Base-by-base conservation (phyloP, 176 grass and related monocot species). In the Bromus sterilis region DNA sequence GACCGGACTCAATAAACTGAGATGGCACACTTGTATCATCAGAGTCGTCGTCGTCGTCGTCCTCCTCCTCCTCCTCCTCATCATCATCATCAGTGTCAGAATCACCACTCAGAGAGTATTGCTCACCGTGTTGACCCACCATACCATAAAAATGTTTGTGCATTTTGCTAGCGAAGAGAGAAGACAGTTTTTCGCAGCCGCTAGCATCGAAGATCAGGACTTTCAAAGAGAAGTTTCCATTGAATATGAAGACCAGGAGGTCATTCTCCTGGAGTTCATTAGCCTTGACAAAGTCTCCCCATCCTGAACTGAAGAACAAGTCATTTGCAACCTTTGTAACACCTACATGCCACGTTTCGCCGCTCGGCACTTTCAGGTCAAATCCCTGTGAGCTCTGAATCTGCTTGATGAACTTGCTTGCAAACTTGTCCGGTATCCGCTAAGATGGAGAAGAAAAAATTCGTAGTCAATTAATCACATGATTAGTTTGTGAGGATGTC, bases 381-480 rank as follows among this genome's bases (percentile, higher is more conserved):
- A 88, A 10, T 6, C 16, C 44, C 48, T 73, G 13, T 0, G 56
- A 6, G n/a, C 83, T 82, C 37, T 81, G n/a, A 5, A 86, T 85
- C 37, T 81, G 29, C 5, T 77, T 65, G 28, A 66, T 80, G 46
- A 90, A 90, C 5, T 75, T 66, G 18, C 18, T 80, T 0, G 16
- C 71, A 40, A 93, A 82, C 53, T 85, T 87, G 55, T 79, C 75
- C 0, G 87, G 91, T 56, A 90, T 72, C 29, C 28, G 78, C 91
- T 93, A 4, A 8, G 29, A 75, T 37, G 2, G 18, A 37, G 20
- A 21, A 32, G 51, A 59, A 66, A 12, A 55, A 60, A 61, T 5
- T 56, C 9, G 71, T 2, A 58, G 25, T 10, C 4, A 4, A 61
- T 61, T 12, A 61, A 6, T 28, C 24, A 61, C 58, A 41, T 49